phyloP scores from a whole-genome alignment of 495 filamentous ascomycete species.

The Tuber magnatum region DNA sequence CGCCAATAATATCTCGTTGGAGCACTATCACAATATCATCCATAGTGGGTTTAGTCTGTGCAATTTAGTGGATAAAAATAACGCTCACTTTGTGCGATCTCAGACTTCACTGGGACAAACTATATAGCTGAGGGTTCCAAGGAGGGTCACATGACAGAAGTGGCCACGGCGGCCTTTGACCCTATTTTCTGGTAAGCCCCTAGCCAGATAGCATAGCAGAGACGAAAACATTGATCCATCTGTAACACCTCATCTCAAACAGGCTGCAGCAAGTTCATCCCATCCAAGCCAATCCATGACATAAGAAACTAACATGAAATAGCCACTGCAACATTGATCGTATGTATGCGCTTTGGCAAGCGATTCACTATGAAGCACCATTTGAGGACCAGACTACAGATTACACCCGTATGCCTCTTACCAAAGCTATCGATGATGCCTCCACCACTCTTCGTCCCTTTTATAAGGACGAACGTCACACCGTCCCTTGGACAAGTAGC shows the following conservation, averaged over 20 bases:
- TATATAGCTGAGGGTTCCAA: background rate
- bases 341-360: conserved; percentile 18
- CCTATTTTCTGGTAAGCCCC: conserved; percentile 17
- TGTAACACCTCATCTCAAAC: conserved; percentile 3
- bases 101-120: conserved; percentile 9
- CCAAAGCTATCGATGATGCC: background rate
- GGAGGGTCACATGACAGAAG: conserved; percentile 8
- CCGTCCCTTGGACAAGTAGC: background rate
- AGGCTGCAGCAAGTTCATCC: conserved; percentile 17
- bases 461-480: background rate
- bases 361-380: conserved; percentile 1
- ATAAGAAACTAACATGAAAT: background rate
- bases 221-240: background rate
- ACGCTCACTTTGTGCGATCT: background rate
- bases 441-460: conserved; percentile 13
- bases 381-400: conserved; percentile 9
- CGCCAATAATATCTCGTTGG: background rate
- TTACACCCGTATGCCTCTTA: conserved; percentile 9
- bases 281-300: background rate
- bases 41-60: conserved; percentile 3
- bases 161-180: conserved; percentile 7
- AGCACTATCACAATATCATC: conserved; percentile 11
- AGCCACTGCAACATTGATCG: conserved; percentile 16
- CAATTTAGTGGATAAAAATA: background rate
- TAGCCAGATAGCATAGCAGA: background rate